Evolutionary conservation across 179 eudicot species (phyloP).

Genomic region (Silene noctiflora): DNA sequence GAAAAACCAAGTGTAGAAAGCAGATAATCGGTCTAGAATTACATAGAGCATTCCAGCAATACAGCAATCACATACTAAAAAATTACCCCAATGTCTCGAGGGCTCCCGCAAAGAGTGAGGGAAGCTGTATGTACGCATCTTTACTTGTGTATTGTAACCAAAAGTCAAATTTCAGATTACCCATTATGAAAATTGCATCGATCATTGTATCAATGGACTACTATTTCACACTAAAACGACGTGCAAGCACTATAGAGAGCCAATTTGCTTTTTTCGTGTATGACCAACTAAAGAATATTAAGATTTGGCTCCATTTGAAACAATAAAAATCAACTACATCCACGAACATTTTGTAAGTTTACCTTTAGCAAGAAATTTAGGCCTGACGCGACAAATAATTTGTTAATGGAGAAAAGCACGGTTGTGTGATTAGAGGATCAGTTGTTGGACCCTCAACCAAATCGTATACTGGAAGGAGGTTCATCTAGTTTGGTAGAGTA

Average conservation of each 20-base stretch:
- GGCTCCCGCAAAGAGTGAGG: not conserved
- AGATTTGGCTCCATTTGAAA: not conserved
- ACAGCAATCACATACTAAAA: not conserved
- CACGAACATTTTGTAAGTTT: not conserved
- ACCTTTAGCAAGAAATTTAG: not conserved
- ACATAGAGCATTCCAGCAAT: constrained; percentile 6
- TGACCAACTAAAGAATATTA: not conserved
- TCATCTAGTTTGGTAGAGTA: not conserved
- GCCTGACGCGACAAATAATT: not conserved
- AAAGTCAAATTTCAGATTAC: not conserved
- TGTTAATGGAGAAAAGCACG: not conserved
- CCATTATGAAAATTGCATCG: not conserved
- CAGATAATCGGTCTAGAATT: not conserved
- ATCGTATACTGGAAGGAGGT: not conserved
- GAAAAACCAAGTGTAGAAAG: not conserved
- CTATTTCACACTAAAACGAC: not conserved
- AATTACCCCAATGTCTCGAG: not conserved
- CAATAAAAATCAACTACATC: not conserved
- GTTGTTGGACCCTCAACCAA: not conserved
- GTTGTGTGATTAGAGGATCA: not conserved
- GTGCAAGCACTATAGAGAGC: not conserved
- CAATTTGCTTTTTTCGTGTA: not conserved
- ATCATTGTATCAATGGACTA: not conserved
- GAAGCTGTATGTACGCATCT: not conserved
- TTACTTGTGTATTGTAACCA: no score